Evolutionary conservation across 1,139 yeast species (phyloP).

Genomic region (Suhomyces panamericanus): DNA sequence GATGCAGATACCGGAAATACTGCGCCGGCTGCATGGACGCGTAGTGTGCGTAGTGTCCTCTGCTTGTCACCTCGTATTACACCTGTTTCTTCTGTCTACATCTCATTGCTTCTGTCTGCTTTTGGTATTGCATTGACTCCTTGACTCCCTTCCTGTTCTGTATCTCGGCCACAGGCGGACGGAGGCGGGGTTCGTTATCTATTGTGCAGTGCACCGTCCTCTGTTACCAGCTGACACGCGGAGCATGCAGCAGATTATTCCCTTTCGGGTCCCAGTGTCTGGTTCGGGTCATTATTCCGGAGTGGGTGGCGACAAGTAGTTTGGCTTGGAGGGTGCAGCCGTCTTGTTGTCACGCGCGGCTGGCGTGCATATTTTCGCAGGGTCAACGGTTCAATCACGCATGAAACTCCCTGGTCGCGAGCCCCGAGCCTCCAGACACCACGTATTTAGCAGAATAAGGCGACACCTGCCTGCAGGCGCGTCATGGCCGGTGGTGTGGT

Average conservation of each 20-base stretch:
- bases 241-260: neutral
- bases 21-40: too few relatives aligned
- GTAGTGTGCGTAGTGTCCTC: too few relatives aligned
- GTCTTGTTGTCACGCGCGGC: constrained; percentile 9
- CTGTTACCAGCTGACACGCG: neutral
- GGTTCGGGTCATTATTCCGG: constrained; percentile 1
- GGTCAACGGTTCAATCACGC: constrained; percentile 9
- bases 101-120: too few relatives aligned
- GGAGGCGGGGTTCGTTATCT: constrained; percentile 2
- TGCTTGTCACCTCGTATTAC: too few relatives aligned
- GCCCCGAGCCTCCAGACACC: neutral
- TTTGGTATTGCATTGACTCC: too few relatives aligned
- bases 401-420: constrained; percentile 1
- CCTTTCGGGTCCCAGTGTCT: neutral
- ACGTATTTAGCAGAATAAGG: neutral
- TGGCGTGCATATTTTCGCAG: constrained; percentile 5
- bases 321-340: neutral
- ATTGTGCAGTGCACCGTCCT: neutral
- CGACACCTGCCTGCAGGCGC: neutral
- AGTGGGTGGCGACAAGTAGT: neutral
- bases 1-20: too few relatives aligned
- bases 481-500: neutral
- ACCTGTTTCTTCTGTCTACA: too few relatives aligned
- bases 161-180: neutral
- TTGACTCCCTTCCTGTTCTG: too few relatives aligned